Conservation (phyloP, 257 asterid species). For the Lavandula angustifolia region DNA sequence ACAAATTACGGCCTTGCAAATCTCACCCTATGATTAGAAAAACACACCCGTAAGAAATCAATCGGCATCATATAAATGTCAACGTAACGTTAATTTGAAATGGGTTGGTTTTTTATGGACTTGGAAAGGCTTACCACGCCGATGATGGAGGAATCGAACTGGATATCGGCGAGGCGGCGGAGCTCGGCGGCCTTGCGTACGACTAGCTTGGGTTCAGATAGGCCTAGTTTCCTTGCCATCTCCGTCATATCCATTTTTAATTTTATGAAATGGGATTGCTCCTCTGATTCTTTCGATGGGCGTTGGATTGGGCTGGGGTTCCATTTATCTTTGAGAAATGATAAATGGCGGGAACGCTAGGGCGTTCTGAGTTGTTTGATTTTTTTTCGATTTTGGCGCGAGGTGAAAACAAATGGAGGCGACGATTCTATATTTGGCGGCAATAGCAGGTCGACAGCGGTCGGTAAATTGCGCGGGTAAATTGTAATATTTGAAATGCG, state of each 20-base stretch:
- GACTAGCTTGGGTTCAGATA: constrained; percentile 61
- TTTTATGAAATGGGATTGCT: background rate
- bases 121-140: constrained; percentile 62
- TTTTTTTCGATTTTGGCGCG: constrained; percentile 50
- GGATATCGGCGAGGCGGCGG: constrained; percentile 90
- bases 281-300: background rate
- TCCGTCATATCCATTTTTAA: constrained; percentile 62
- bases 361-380: constrained; percentile 19
- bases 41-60: background rate
- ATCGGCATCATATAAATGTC: background rate
- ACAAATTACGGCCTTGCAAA: constrained; percentile 88
- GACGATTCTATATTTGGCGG: no score
- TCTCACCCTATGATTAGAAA: constrained; percentile 68
- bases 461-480: no score
- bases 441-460: no score
- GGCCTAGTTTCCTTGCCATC: constrained; percentile 63
- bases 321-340: background rate
- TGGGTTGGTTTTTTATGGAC: background rate
- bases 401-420: constrained; percentile 24
- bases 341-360: constrained; percentile 62
- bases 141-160: constrained; percentile 79
- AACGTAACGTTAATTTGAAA: background rate
- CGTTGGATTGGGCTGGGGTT: background rate
- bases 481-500: no score
- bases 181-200: constrained; percentile 88